phyloP scores from a whole-genome alignment of 225 moss, liverwort and hornwort genomes.

The Physcomitrellopsis africana region DNA sequence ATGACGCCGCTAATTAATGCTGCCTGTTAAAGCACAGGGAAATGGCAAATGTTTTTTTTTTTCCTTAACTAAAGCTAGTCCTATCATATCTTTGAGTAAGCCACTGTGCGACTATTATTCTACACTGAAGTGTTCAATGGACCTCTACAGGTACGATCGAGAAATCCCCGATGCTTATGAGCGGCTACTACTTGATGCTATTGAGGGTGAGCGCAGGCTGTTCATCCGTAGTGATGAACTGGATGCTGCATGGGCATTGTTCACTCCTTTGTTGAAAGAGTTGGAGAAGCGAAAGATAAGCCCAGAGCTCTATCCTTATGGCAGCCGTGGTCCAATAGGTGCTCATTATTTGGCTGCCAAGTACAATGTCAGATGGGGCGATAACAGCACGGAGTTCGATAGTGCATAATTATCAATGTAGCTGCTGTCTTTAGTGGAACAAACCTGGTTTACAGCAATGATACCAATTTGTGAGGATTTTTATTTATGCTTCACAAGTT shows the following conservation, averaged over 20 bases:
- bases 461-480: not conserved
- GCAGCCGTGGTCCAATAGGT: slow-evolving; percentile 77
- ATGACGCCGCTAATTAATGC: no score
- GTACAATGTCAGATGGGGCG: slow-evolving; percentile 84
- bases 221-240: slow-evolving; percentile 88
- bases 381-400: slow-evolving; percentile 48
- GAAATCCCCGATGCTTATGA: slow-evolving; percentile 89
- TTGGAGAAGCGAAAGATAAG: slow-evolving; percentile 62
- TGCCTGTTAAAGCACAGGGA: no score
- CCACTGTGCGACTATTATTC: no score
- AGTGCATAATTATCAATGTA: not conserved
- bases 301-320: slow-evolving; percentile 84
- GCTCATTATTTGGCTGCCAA: slow-evolving; percentile 88
- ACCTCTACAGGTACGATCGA: slow-evolving; percentile 58
- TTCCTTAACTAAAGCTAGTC: no score
- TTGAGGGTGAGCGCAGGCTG: slow-evolving; percentile 78
- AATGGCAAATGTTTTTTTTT: no score
- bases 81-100: no score
- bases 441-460: slow-evolving; percentile 11
- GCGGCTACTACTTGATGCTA: slow-evolving; percentile 78
- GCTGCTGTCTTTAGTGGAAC: not conserved
- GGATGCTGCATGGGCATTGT: slow-evolving; percentile 81
- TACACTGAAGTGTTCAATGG: not conserved
- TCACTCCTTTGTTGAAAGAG: slow-evolving; percentile 74
- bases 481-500: not conserved